Conservation (phyloP, 176 grass and related monocot species). For the Aegilops sharonensis region DNA sequence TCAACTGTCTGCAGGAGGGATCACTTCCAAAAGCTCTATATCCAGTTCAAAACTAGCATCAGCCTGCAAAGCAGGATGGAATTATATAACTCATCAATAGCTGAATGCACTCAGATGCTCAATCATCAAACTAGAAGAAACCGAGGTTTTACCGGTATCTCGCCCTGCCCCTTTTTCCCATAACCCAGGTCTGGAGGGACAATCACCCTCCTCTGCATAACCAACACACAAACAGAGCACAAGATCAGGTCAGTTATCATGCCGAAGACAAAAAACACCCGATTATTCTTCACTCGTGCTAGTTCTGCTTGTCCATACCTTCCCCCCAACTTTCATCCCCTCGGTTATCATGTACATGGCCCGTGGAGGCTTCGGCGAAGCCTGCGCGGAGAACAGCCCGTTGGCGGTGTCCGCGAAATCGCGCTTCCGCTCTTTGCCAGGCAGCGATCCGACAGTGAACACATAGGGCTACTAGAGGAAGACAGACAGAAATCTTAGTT, state of each 20-base stretch:
- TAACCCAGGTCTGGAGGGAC: constrained; percentile 84
- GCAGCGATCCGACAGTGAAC: constrained; percentile 83
- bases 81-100: not conserved
- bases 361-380: constrained; percentile 73
- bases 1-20: constrained; percentile 46
- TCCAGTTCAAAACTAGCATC: constrained; percentile 73
- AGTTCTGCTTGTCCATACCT: constrained; percentile 38
- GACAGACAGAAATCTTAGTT: constrained; percentile 30
- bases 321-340: constrained; percentile 96
- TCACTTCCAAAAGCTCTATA: constrained; percentile 73
- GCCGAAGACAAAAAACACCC: not conserved
- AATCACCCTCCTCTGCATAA: constrained; percentile 71
- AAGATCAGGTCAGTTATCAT: not conserved
- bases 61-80: constrained; percentile 51
- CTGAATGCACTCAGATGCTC: not conserved
- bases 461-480: constrained; percentile 96
- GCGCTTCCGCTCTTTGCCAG: constrained; percentile 84
- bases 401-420: constrained; percentile 88
- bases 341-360: constrained; percentile 81
- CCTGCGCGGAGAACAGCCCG: constrained; percentile 80
- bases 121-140: constrained; percentile 7
- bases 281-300: not conserved
- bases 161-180: constrained; percentile 64
- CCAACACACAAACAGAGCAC: not conserved
- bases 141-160: constrained; percentile 64